Conservation (phyloP, 2,329 filamentous ascomycete species). For the Neofusicoccum parvum region DNA sequence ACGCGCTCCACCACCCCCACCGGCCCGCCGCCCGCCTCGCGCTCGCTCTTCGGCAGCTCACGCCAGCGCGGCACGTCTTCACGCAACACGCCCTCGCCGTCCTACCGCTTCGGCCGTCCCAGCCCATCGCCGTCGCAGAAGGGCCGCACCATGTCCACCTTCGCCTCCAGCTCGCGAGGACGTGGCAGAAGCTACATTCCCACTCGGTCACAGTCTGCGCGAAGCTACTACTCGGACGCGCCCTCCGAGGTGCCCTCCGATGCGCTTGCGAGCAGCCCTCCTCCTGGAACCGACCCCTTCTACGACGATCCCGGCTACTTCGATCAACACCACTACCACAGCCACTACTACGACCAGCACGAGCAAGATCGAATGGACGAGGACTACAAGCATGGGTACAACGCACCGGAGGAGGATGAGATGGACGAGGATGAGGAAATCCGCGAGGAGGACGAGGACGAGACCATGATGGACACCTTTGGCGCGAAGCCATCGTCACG, state of each 20-base stretch:
- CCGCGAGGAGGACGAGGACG: slow-evolving; percentile 36
- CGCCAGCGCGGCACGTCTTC: slow-evolving; percentile 38
- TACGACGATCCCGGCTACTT: slow-evolving; percentile 21
- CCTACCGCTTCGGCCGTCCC: slow-evolving; percentile 17
- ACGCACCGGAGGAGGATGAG: slow-evolving; percentile 22
- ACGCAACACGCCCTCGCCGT: slow-evolving; percentile 23
- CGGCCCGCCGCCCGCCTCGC: slow-evolving; percentile 52
- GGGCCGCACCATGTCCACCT: slow-evolving; percentile 13
- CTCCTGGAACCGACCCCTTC: slow-evolving; percentile 30
- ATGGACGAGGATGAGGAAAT: slow-evolving; percentile 30
- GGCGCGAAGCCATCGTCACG: slow-evolving; percentile 10
- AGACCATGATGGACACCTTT: slow-evolving; percentile 34
- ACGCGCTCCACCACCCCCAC: slow-evolving; percentile 58
- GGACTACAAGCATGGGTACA: slow-evolving; percentile 9
- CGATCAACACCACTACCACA: slow-evolving; percentile 28
- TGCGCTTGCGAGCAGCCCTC: slow-evolving; percentile 32
- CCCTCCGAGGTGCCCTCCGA: slow-evolving; percentile 13
- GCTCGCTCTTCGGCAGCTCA: slow-evolving; percentile 54
- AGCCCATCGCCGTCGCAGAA: slow-evolving; percentile 18
- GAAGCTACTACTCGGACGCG: slow-evolving; percentile 23
- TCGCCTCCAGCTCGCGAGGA: slow-evolving; percentile 2
- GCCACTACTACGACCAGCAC: slow-evolving; percentile 30
- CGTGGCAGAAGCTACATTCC: slow-evolving; percentile 20
- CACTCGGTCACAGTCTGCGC: slow-evolving; percentile 17
- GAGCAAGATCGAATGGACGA: slow-evolving; percentile 30